phyloP scores from a whole-genome alignment of 192 early-diverging fungal genomes.

The Coemansia sp. region DNA sequence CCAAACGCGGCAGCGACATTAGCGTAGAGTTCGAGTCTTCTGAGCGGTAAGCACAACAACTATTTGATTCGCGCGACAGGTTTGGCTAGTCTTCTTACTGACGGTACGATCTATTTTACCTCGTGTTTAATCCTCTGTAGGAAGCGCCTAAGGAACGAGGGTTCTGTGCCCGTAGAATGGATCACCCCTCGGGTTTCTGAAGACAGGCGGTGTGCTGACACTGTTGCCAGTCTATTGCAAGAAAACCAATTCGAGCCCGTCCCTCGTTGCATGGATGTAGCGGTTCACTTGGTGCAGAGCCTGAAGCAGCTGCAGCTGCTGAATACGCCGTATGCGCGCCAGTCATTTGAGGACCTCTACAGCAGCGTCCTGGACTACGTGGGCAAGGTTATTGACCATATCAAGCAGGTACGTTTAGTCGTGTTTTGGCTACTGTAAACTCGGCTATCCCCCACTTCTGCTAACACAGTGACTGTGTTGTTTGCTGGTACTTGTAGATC shows the following conservation, averaged over 20 bases:
- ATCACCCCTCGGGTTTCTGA: slow-evolving; percentile 11
- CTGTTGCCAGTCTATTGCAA: slow-evolving; percentile 15
- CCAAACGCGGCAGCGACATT: slow-evolving; percentile 28
- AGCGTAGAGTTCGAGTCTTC: slow-evolving; percentile 34
- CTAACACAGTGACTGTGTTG: background rate
- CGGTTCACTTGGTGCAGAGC: slow-evolving; percentile 38
- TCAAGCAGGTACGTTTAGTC: slow-evolving; percentile 23
- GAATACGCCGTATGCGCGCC: slow-evolving; percentile 12
- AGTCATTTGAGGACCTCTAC: slow-evolving; percentile 30
- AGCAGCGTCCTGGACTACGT: slow-evolving; percentile 33
- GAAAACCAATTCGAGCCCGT: slow-evolving; percentile 11
- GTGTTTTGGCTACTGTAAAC: background rate
- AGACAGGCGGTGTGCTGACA: slow-evolving; percentile 16
- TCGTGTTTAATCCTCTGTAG: slow-evolving; percentile 10
- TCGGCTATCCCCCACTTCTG: background rate
- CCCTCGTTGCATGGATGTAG: slow-evolving; percentile 20
- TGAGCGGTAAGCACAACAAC: slow-evolving; percentile 22
- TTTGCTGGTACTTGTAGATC: slow-evolving; percentile 15
- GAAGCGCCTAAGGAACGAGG: slow-evolving; percentile 40
- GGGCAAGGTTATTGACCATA: slow-evolving; percentile 22
- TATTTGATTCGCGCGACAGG: background rate
- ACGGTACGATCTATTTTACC: background rate
- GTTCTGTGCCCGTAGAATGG: slow-evolving; percentile 5
- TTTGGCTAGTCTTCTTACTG: background rate
- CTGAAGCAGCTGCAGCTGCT: slow-evolving; percentile 33